These are phyloP conservation scores for Jimgerdemannia flammicorona DNA, from an alignment of 192 early-diverging fungal genomes.

Conservation along the genomic window DNA sequence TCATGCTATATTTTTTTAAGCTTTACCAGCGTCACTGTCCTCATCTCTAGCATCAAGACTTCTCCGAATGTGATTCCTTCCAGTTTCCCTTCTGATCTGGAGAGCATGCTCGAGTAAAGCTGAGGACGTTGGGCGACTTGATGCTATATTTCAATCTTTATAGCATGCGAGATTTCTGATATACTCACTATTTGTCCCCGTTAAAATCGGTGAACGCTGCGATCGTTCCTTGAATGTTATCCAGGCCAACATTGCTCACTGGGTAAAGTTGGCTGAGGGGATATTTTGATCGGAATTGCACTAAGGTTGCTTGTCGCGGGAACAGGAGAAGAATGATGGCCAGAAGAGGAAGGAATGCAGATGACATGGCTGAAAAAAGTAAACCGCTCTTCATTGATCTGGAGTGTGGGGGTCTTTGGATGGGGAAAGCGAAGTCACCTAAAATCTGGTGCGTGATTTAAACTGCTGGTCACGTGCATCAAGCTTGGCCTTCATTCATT, in stretches of 20 bases:
- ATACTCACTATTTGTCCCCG: constrained; percentile 65
- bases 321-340: neutral
- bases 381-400: neutral
- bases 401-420: neutral
- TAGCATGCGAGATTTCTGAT: neutral
- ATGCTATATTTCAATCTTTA: too few species aligned
- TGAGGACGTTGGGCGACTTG: too few species aligned
- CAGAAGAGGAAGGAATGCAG: neutral
- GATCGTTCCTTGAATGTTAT: constrained; percentile 64
- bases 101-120: too few species aligned
- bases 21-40: too few species aligned
- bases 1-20: too few species aligned
- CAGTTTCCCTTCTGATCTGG: too few species aligned
- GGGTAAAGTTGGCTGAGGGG: constrained; percentile 53
- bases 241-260: constrained; percentile 55
- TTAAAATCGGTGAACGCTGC: constrained; percentile 87
- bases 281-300: constrained; percentile 16
- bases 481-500: neutral
- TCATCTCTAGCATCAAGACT: too few species aligned
- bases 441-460: neutral
- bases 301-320: neutral
- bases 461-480: neutral
- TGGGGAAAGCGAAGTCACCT: neutral
- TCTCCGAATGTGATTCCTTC: too few species aligned
- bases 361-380: neutral